A percentile compares a stretch with the other conserved stretches of the same genome.
These are phyloP conservation scores for Yamadazyma takamatsuzukensis DNA, from an alignment of 805 yeast genomes.

Conservation along the genomic window DNA sequence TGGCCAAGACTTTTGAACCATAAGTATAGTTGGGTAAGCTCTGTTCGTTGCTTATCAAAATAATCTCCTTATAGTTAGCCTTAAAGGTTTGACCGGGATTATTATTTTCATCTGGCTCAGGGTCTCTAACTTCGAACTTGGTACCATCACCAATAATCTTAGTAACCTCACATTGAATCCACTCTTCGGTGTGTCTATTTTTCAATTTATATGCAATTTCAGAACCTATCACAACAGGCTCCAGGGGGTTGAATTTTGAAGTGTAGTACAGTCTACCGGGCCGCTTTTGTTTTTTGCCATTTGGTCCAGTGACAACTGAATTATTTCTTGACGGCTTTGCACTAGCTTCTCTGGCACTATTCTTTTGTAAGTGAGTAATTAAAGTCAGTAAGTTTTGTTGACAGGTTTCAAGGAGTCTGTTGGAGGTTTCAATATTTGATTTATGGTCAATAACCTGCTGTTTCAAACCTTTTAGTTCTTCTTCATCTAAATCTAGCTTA, in stretches of 20 bases:
- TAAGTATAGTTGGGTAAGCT: conserved; percentile 55
- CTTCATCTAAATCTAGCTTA: conserved; percentile 19
- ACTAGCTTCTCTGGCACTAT: conserved; percentile 9
- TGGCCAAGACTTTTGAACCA: conserved; percentile 81
- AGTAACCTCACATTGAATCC: conserved; percentile 94
- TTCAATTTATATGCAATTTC: conserved; percentile 85
- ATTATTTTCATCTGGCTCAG: conserved; percentile 93
- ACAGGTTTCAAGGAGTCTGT: conserved; percentile 34
- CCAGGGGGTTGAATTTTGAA: conserved; percentile 60
- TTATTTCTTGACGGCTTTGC: conserved; percentile 4
- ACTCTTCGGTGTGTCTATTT: conserved; percentile 75
- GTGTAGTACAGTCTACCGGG: conserved; percentile 45
- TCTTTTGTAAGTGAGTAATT: conserved; percentile 27
- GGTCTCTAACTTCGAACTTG: conserved; percentile 88
- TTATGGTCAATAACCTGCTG: conserved; percentile 48
- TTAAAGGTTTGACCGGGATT: conserved; percentile 84
- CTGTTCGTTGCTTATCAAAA: conserved; percentile 53
- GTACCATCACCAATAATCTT: conserved; percentile 71
- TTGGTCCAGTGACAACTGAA: neutral
- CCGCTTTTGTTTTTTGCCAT: conserved; percentile 13
- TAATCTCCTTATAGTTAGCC: conserved; percentile 76
- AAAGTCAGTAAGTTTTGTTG: conserved; percentile 46
- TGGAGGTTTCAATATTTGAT: conserved; percentile 53
- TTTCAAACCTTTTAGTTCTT: conserved; percentile 37
- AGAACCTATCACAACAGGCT: conserved; percentile 59